phyloP scores from a whole-genome alignment of 768 basidiomycete genomes.

The Bullera alba region DNA sequence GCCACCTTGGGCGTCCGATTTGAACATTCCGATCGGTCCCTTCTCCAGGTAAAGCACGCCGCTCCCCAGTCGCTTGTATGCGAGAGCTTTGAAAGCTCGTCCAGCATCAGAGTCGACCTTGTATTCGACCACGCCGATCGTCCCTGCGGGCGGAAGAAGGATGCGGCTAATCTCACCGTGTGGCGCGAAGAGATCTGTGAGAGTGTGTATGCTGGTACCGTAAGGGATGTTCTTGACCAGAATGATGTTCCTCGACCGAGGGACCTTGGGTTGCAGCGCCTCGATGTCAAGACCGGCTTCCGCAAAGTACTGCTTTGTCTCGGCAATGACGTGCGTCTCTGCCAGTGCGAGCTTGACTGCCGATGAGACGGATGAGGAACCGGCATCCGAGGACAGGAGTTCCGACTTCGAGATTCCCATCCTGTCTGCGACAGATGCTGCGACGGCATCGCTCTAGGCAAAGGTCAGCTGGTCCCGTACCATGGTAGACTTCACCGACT shows the following conservation, averaged over 20 bases:
- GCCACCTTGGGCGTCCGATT: constrained; percentile 2
- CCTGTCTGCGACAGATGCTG: constrained; percentile 78
- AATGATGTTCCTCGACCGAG: constrained; percentile 66
- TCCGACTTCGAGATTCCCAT: constrained; percentile 81
- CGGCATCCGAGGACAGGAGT: constrained; percentile 69
- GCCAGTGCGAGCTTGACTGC: constrained; percentile 94
- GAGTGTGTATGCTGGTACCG: constrained; percentile 66
- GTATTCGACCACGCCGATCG: constrained; percentile 86
- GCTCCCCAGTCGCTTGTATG: constrained; percentile 81
- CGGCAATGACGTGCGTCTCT: constrained; percentile 90
- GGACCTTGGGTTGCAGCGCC: constrained; percentile 29
- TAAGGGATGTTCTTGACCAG: constrained; percentile 96
- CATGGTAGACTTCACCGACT: constrained; percentile 48
- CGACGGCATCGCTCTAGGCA: constrained; percentile 83
- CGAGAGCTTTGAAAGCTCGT: constrained; percentile 70
- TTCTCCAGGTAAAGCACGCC: constrained; percentile 88
- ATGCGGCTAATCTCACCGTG: constrained; percentile 67
- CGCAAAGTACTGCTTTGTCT: constrained; percentile 86
- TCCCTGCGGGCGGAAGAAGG: constrained; percentile 83
- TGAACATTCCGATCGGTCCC: constrained; percentile 78
- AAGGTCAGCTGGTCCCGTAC: constrained; percentile 2
- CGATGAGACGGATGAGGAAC: constrained; percentile 35
- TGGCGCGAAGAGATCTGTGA: constrained; percentile 69
- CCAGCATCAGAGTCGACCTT: constrained; percentile 62
- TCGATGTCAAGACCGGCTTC: constrained; percentile 45